Conservation (phyloP, 495 filamentous ascomycete species). For the Talaromyces thailandensis region DNA sequence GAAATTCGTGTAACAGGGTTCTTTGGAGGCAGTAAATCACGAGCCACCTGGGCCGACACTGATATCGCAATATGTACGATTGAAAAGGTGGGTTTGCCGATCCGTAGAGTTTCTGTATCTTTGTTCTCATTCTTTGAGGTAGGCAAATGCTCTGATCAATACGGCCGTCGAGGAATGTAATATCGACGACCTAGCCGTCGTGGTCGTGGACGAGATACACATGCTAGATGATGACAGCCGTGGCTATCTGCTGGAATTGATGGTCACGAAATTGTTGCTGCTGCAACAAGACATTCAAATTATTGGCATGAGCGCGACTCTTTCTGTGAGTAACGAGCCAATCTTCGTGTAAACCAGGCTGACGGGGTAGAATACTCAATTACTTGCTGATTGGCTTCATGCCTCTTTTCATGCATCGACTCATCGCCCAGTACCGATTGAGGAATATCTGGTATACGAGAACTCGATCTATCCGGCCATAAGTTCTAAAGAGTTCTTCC, state of each 20-base stretch:
- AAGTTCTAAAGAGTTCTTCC: conserved; percentile 52
- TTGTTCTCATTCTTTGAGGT: neutral
- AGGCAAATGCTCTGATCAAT: conserved; percentile 78
- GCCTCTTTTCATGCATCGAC: conserved; percentile 65
- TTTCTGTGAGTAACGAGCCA: conserved; percentile 40
- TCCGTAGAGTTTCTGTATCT: neutral
- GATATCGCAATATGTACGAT: conserved; percentile 79
- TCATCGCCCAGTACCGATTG: conserved; percentile 65
- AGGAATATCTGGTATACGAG: conserved; percentile 71
- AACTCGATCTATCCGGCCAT: conserved; percentile 58
- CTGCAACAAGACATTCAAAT: conserved; percentile 64
- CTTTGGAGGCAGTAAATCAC: conserved; percentile 62
- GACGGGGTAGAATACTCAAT: conserved; percentile 50
- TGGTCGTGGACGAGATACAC: conserved; percentile 74
- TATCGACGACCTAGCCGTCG: conserved; percentile 53
- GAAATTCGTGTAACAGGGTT: conserved; percentile 59
- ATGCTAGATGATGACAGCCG: conserved; percentile 74
- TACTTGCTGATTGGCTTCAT: conserved; percentile 63
- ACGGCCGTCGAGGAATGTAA: conserved; percentile 63
- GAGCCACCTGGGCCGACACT: conserved; percentile 61
- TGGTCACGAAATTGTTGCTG: conserved; percentile 67
- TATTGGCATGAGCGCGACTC: conserved; percentile 75
- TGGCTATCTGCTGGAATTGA: conserved; percentile 75
- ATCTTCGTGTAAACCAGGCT: neutral
- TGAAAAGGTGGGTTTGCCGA: conserved; percentile 54